These are phyloP conservation scores for Calonectria hawksworthii DNA, from an alignment of 2,329 filamentous ascomycete species.

Conservation along the genomic window DNA sequence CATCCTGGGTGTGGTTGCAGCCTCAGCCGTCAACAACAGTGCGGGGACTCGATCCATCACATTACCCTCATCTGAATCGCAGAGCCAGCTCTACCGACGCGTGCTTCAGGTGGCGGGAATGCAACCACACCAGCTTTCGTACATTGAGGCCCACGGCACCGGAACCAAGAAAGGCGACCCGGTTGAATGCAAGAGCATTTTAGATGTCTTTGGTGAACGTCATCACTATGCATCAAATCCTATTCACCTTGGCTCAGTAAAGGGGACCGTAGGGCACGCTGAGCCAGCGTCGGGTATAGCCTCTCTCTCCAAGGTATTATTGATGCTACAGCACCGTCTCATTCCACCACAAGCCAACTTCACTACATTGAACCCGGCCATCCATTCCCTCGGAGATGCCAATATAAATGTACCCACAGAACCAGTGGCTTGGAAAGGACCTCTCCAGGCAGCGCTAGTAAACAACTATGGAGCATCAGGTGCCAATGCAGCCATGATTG, in stretches of 20 bases:
- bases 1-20: neutral
- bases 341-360: constrained; percentile 4
- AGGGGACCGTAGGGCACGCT: neutral
- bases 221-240: neutral
- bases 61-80: neutral
- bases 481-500: neutral
- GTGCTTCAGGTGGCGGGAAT: neutral
- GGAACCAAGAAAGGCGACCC: neutral
- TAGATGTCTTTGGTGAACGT: neutral
- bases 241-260: neutral
- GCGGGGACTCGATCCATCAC: neutral
- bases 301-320: neutral
- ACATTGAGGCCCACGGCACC: neutral
- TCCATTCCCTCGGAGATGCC: neutral
- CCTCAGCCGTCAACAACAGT: neutral
- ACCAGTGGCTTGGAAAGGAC: neutral
- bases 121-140: neutral
- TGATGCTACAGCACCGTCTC: neutral
- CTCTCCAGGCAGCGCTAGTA: neutral
- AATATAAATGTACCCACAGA: neutral
- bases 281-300: neutral
- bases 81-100: neutral
- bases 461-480: constrained; percentile 1
- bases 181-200: neutral
- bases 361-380: neutral